Percentiles rank a stretch among this genome's conserved stretches.
Evolutionary conservation across 1,139 yeast genomes (phyloP).

Genomic region (Yamadazyma triangularis): DNA sequence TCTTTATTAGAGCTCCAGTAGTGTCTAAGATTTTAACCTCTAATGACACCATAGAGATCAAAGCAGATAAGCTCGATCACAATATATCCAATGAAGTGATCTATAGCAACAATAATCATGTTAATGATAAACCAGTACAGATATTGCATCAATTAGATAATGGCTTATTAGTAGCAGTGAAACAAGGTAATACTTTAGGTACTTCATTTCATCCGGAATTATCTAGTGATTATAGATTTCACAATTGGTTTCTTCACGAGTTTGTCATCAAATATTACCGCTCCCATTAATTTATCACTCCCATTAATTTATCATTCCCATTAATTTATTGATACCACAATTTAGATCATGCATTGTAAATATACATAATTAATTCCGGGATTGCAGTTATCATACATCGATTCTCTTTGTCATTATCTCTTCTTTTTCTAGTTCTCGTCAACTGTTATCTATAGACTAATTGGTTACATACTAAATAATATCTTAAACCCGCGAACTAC

Average conservation of each 20-base stretch:
- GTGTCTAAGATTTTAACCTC: slow-evolving; percentile 36
- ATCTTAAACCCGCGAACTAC: too few species aligned
- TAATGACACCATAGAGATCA: slow-evolving; percentile 6
- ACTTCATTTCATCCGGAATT: slow-evolving; percentile 85
- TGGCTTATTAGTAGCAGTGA: slow-evolving; percentile 63
- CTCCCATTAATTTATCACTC: background rate
- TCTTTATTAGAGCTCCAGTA: slow-evolving; percentile 79
- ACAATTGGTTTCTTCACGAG: slow-evolving; percentile 65
- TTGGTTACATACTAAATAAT: too few species aligned
- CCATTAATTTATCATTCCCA: too few species aligned
- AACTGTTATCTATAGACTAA: too few species aligned
- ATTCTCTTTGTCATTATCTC: too few species aligned
- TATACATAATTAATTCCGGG: too few species aligned
- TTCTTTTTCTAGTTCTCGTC: too few species aligned
- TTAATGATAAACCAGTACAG: slow-evolving; percentile 31
- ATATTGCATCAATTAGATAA: slow-evolving; percentile 36
- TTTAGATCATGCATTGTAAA: too few species aligned
- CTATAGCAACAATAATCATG: slow-evolving; percentile 21
- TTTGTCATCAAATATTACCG: slow-evolving; percentile 30
- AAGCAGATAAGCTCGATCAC: slow-evolving; percentile 13
- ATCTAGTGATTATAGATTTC: slow-evolving; percentile 55
- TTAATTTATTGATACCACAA: too few species aligned
- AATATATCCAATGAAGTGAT: slow-evolving; percentile 14
- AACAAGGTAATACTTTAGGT: slow-evolving; percentile 64
- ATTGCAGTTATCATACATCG: too few species aligned